Base-by-base conservation (phyloP, 805 yeast genomes). In the Danielia reshetovae region DNA sequence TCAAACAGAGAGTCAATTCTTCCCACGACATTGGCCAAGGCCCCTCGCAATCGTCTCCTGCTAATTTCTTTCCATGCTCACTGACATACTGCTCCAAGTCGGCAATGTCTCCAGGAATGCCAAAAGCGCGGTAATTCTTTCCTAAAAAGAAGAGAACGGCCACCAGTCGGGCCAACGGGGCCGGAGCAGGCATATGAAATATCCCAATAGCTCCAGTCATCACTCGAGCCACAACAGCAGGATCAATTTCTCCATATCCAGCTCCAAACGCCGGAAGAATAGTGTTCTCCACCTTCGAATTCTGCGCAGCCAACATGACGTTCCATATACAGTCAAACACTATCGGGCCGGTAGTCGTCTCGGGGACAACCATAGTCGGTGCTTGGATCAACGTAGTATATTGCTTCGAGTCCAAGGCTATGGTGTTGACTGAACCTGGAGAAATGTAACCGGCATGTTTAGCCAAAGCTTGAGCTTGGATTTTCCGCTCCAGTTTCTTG, bases 321-420 rank as follows among this genome's bases (percentile, higher is more conserved):
- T 47, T 52, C 60, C 60, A 56, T 21, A 47, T 27, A 18, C 42
- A 40, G 30, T 54, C 45, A 24, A 56, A 55, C 18, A 55, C 36
- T 6, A 37, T 34, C 27, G n/a, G 35, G 32, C 12, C 15, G 5
- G 37, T 12, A 16, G 36, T 29, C 16, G 26, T 33, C 25, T 47
- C 52, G 2, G 61, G 61, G 4, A 54, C 51, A 4, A 44, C 40
- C 61, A 56, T 56, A 3, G 61, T 49, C 16, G 60, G 59, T 6
- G 43, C 42, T 16, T 24, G 36, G 9, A 35, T 25, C 5, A 48
- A 30, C 29, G 35, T 35, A 4, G 28, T 26, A 9, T 47, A 12
- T 14, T 32, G 29, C 40, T 46, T 38, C 24, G 27, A 25, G 13
- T 17, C 32, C 23, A 55, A 29, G 23, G 46, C 42, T 7, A 54